Conservation (phyloP, 164 flowering plant genomes). For the Magnolia changhungtana region DNA sequence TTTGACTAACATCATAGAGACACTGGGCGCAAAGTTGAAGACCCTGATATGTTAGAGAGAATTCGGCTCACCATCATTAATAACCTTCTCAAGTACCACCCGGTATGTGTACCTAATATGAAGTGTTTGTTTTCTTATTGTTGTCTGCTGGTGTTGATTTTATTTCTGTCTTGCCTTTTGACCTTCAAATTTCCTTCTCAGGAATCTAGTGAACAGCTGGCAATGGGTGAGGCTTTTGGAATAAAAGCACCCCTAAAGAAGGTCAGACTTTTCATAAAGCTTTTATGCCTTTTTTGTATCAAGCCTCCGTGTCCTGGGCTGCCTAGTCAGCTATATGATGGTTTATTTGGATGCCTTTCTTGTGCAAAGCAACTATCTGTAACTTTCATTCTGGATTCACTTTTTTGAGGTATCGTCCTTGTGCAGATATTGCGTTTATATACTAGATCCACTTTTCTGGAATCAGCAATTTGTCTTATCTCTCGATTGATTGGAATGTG, state of each 20-base stretch:
- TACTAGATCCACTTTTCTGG: not conserved
- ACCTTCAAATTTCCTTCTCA: constrained; percentile 17
- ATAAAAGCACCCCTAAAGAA: constrained; percentile 74
- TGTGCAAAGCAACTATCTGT: not conserved
- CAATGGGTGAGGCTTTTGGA: constrained; percentile 93
- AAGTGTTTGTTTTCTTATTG: constrained; percentile 1
- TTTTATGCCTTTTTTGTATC: not conserved
- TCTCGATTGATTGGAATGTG: too few relatives aligned
- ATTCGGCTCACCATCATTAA: constrained; percentile 41
- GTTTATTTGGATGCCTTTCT: not conserved
- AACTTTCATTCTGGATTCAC: not conserved
- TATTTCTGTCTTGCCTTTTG: not conserved
- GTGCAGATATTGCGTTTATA: not conserved
- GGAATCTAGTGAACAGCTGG: constrained; percentile 89
- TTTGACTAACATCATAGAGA: constrained; percentile 36
- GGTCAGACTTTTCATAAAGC: constrained; percentile 32
- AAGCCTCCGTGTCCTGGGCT: not conserved
- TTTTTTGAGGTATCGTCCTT: not conserved
- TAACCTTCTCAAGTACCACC: constrained; percentile 55
- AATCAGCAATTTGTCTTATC: too few relatives aligned
- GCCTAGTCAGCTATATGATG: not conserved
- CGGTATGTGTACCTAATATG: constrained; percentile 41
- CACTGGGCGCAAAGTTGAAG: constrained; percentile 87
- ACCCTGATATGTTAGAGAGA: constrained; percentile 41
- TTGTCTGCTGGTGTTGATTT: not conserved